phyloP scores from a whole-genome alignment of 768 basidiomycete genomes.

The Pulveroboletus frians region DNA sequence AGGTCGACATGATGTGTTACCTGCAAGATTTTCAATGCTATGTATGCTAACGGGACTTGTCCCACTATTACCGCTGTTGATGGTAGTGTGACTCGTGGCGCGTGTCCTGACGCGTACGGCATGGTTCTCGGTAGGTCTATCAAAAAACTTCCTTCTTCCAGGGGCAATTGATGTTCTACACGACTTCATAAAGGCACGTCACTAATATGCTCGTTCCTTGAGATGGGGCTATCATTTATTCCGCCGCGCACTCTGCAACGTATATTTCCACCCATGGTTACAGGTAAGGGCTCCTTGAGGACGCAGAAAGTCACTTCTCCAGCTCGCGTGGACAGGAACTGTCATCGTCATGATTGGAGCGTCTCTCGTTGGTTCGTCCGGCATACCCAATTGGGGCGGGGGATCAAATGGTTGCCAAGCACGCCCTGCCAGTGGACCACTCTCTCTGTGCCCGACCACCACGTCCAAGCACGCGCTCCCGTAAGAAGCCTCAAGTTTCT shows the following conservation, averaged over 20 bases:
- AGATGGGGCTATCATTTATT: constrained; percentile 77
- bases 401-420: constrained; percentile 67
- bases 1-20: not conserved
- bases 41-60: constrained; percentile 80
- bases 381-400: constrained; percentile 79
- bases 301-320: not conserved
- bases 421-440: constrained; percentile 62
- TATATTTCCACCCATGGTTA: constrained; percentile 78
- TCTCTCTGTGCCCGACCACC: constrained; percentile 67
- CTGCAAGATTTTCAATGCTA: constrained; percentile 60
- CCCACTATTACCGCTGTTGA: constrained; percentile 50
- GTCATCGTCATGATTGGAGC: constrained; percentile 80
- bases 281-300: constrained; percentile 36
- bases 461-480: constrained; percentile 64
- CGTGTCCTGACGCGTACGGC: constrained; percentile 80
- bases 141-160: not conserved
- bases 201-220: constrained; percentile 71
- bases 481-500: constrained; percentile 29
- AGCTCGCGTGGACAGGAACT: constrained; percentile 41
- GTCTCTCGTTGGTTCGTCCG: constrained; percentile 67
- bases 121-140: constrained; percentile 55
- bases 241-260: constrained; percentile 56
- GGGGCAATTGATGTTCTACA: not conserved
- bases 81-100: constrained; percentile 51
- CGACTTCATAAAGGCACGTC: constrained; percentile 51